Conservation (phyloP, 495 filamentous ascomycete species). For the Hypoxylon fuscum region DNA sequence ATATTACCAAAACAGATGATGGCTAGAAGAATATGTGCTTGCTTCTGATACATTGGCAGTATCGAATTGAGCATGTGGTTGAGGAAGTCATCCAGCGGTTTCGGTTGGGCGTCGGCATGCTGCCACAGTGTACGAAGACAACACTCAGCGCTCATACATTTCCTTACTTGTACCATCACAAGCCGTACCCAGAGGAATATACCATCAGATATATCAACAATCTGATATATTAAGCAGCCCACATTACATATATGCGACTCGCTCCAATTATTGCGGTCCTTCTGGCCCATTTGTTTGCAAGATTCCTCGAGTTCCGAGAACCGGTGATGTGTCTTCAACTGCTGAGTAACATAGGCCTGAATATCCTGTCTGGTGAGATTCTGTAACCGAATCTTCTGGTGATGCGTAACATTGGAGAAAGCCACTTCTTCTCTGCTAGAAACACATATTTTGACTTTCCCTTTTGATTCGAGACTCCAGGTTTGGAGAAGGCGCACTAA, state of each 20-base stretch:
- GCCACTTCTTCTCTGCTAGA: conserved; percentile 15
- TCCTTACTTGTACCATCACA: neutral
- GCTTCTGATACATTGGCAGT: neutral
- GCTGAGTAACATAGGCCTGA: conserved; percentile 2
- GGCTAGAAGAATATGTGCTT: conserved; percentile 11
- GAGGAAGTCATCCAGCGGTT: neutral
- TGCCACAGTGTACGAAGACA: conserved; percentile 1
- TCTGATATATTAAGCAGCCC: conserved; percentile 5
- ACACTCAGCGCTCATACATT: neutral
- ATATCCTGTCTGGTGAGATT: conserved; percentile 12
- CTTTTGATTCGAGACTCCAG: conserved; percentile 4
- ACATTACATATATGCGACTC: neutral
- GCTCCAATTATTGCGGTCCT: neutral
- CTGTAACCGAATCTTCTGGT: conserved; percentile 12
- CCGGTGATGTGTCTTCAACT: neutral
- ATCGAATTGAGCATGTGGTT: conserved; percentile 12
- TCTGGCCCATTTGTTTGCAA: neutral
- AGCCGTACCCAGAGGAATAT: conserved; percentile 17
- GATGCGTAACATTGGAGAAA: neutral
- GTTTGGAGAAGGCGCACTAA: neutral
- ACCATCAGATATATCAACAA: neutral
- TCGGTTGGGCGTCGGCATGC: neutral
- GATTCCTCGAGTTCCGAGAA: neutral
- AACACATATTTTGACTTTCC: conserved; percentile 14
- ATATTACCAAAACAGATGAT: no score